Evolutionary conservation across 129 eudicot species (phyloP).

Genomic region (Chrysanthemum seticuspe): DNA sequence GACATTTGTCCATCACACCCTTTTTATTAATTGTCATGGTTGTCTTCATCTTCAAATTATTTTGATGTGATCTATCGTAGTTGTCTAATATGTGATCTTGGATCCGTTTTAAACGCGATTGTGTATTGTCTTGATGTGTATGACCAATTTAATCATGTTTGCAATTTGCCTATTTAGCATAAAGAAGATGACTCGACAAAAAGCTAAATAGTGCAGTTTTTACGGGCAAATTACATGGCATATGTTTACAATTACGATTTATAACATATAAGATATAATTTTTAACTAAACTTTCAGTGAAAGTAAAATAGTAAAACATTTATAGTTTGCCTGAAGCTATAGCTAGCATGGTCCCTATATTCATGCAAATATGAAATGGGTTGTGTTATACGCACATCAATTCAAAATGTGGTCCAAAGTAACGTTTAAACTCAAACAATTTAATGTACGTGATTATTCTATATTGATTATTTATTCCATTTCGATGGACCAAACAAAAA

Average conservation of each 20-base stretch:
- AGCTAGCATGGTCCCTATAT: conserved; percentile 9
- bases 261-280: not conserved
- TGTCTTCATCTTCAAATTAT: conserved; percentile 5
- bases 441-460: conserved; percentile 12
- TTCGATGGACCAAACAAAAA: conserved; percentile 15
- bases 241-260: not conserved
- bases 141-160: not conserved
- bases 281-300: too few relatives aligned
- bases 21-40: not conserved
- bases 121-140: not conserved
- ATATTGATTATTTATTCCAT: not conserved
- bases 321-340: not conserved
- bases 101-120: not conserved
- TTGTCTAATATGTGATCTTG: not conserved
- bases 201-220: too few relatives aligned
- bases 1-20: not conserved
- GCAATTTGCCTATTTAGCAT: not conserved
- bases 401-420: conserved; percentile 18
- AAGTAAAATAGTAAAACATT: not conserved
- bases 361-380: not conserved
- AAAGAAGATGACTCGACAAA: not conserved
- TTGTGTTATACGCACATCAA: not conserved
- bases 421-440: conserved; percentile 10
- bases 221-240: too few relatives aligned
- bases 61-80: conserved; percentile 2